A percentile compares a stretch with the other conserved stretches of the same genome.
Conservation (phyloP, 225 moss, liverwort and hornwort genomes). For the Antitrichia curtipendula region DNA sequence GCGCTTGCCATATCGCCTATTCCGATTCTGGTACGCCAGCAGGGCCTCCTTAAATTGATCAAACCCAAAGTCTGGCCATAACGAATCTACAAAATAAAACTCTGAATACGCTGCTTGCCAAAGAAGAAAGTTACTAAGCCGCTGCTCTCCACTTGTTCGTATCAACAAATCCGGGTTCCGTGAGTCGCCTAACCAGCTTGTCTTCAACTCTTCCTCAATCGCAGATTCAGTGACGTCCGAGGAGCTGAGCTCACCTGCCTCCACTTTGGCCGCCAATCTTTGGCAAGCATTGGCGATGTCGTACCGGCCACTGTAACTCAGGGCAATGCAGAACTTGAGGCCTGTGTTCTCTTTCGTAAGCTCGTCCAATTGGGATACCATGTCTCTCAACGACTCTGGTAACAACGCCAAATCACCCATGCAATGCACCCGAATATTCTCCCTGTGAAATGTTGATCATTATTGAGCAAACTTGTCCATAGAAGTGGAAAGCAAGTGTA, state of each 20-base stretch:
- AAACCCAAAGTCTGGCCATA: constrained; percentile 82
- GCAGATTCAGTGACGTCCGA: constrained; percentile 55
- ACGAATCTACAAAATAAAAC: constrained; percentile 60
- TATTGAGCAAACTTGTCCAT: neutral
- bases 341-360: constrained; percentile 55
- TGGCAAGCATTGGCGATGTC: constrained; percentile 76
- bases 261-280: constrained; percentile 53
- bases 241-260: constrained; percentile 49
- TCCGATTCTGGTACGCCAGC: constrained; percentile 54
- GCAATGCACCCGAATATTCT: constrained; percentile 61
- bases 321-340: constrained; percentile 69
- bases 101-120: constrained; percentile 93
- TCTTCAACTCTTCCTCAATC: constrained; percentile 46
- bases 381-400: constrained; percentile 41
- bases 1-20: constrained; percentile 63
- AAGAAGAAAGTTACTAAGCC: constrained; percentile 86
- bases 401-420: constrained; percentile 57
- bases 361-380: constrained; percentile 40
- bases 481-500: neutral
- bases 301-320: constrained; percentile 88
- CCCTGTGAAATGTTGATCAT: constrained; percentile 12
- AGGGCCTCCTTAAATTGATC: constrained; percentile 59
- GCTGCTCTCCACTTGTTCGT: constrained; percentile 92
- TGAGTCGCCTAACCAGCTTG: constrained; percentile 68
- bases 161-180: constrained; percentile 84